Percentiles rank a stretch among this genome's conserved stretches.
These are phyloP conservation scores for Didymella lethalis DNA, from an alignment of 2,329 filamentous ascomycete genomes.

Conservation along the genomic window DNA sequence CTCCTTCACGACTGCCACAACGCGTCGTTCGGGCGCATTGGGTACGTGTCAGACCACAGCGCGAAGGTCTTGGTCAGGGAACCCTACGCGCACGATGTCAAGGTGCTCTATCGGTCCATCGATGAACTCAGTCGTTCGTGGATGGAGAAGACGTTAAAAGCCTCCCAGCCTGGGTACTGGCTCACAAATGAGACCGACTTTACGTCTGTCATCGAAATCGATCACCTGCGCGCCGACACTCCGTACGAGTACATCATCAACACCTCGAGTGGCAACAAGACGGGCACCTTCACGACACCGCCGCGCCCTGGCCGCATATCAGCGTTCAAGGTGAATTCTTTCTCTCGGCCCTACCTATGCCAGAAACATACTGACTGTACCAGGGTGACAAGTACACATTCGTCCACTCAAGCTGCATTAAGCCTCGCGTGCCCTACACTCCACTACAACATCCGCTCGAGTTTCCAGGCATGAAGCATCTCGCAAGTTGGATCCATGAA, in stretches of 20 bases:
- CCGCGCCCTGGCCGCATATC: slow-evolving; percentile 72
- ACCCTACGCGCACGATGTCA: slow-evolving; percentile 75
- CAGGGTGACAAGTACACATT: slow-evolving; percentile 80
- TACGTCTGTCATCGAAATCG: slow-evolving; percentile 74
- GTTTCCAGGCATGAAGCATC: slow-evolving; percentile 79
- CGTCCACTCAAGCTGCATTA: slow-evolving; percentile 89
- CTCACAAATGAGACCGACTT: slow-evolving; percentile 83
- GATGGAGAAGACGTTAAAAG: slow-evolving; percentile 41
- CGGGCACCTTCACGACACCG: slow-evolving; percentile 80
- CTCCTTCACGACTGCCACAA: slow-evolving; percentile 74
- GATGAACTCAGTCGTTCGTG: slow-evolving; percentile 39
- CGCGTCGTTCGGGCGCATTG: slow-evolving; percentile 84
- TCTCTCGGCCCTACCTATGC: not conserved
- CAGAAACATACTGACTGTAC: not conserved
- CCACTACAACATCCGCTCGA: slow-evolving; percentile 82
- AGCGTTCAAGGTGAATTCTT: slow-evolving; percentile 46
- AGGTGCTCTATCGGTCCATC: slow-evolving; percentile 43
- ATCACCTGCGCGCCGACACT: slow-evolving; percentile 72
- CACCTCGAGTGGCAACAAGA: slow-evolving; percentile 77
- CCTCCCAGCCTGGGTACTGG: slow-evolving; percentile 51
- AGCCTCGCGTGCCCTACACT: slow-evolving; percentile 88
- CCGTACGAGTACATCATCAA: slow-evolving; percentile 79
- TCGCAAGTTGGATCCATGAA: slow-evolving; percentile 75
- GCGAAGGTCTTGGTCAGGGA: slow-evolving; percentile 87
- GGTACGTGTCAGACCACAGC: slow-evolving; percentile 81